Base-by-base conservation (phyloP, 176 grass and related monocot species). In the Oryza glaberrima region DNA sequence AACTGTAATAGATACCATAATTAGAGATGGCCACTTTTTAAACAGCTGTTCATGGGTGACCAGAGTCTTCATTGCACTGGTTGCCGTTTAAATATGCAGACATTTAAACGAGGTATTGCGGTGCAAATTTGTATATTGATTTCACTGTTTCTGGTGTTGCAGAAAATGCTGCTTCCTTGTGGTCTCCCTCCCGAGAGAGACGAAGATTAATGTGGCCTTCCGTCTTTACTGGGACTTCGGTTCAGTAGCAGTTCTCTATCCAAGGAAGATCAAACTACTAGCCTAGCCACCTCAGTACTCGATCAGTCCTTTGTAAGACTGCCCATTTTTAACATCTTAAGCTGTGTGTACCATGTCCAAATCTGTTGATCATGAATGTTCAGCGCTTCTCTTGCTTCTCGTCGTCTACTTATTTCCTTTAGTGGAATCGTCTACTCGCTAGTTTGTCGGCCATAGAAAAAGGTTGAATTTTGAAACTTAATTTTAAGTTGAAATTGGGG, bases 101-200 rank as follows among this genome's bases (percentile, higher is more conserved):
- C 32, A 7, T 7, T 61, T 66, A 17, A 46, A 67, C 6, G 19
- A 38, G 60, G 4, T 38, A 41, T 19, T 40, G n/a, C 28, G 11
- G 15, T 34, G 0, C 23, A 28, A 41, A 77, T 12, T 77, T 80
- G 26, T 44, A 47, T 47, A 47, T 47, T 23, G 13, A 52, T 28
- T 35, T 2, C 23, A 25, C 9, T 22, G 14, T 76, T 35, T 79
- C 26, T 87, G 25, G 73, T 64, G 13, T 84, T 69, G 26, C 75
- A 94, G 92, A 94, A 94, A 94, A 94, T 94, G 89, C 77, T 91
- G 51, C 85, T 91, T 65, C 92, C 86, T 4, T 91, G 86, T 16
- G 76, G 88, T 9, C 89, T 90, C 63, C 89, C 83, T 84, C 92
- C 92, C 2, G 83, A 84, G 83, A 88, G 86, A 56, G 89, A 89